Base-by-base conservation (phyloP, 257 asterid species). In the Salvia rosmarinus region DNA sequence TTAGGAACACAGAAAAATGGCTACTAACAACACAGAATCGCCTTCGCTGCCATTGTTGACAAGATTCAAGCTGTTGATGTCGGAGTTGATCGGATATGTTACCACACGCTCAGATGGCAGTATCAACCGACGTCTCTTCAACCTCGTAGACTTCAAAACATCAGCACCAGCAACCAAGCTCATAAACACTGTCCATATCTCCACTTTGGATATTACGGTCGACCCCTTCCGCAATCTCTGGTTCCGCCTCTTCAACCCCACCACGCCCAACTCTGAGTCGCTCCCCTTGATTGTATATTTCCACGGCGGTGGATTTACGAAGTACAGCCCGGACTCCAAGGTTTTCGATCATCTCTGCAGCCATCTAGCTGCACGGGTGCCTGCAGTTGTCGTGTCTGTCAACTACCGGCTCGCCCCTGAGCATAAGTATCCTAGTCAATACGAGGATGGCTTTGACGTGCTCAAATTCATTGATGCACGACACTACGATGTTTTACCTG, bases 391-490 rank as follows among this genome's bases (percentile, higher is more conserved):
- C 12, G 78, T 47, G 1, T 85, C 87, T 0, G 80, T 82, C 9
- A 85, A 82, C 68, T 82, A 85, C 74, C 81, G 85, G 14, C 80
- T 77, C 0, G 66, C 85, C 14, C 86, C 90, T 0, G 81, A 83
- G 19, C 70, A 72, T 67, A 72, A 69, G 46, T 77, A 60, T 49
- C 89, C 89, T 9, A 14, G 39, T 39, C 85, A 73, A 11, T 82
- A 82, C 13, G 84, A 85, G 7, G 87, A 82, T 30, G 76, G 64
- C n/a, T 78, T 72, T 10, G 82, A 82, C 2, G 80, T 80, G 16
- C 13, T 85, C 5, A 78, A 73, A 72, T 85, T 75, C 74, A 76
- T 85, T 0, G 84, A 85, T 23, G 56, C 51, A 12, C 73, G 74
- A 25, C 46, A 50, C 56, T 10, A 64, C 0, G 55, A 34, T 3